A percentile compares a stretch with the other conserved stretches of the same genome.
Conservation (phyloP, 768 basidiomycete genomes). For the Candolleomyces eurysporus region DNA sequence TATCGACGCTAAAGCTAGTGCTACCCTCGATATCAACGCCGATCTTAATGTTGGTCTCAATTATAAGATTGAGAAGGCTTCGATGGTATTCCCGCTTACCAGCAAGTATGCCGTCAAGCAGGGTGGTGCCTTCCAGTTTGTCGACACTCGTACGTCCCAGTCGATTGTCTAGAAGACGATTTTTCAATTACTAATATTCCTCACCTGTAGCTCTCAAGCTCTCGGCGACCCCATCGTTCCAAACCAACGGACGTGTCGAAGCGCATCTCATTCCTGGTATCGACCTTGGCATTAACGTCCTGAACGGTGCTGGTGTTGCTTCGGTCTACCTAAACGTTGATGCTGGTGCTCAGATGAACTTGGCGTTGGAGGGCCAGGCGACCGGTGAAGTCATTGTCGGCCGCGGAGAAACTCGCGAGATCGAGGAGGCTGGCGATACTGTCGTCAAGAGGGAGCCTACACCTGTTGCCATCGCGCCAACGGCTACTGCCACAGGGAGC, state of each 20-base stretch:
- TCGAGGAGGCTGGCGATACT: neutral
- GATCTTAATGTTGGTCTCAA: constrained; percentile 41
- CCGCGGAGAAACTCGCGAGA: neutral
- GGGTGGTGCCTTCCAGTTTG: constrained; percentile 29
- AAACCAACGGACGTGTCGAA: constrained; percentile 37
- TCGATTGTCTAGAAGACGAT: neutral
- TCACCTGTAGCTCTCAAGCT: constrained; percentile 35
- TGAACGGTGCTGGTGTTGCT: constrained; percentile 33
- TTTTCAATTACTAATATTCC: neutral
- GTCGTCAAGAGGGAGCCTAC: neutral
- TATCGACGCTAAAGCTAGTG: constrained; percentile 36
- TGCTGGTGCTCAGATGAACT: constrained; percentile 28
- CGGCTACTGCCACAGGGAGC: neutral
- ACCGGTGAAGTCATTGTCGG: constrained; percentile 1
- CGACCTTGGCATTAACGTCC: constrained; percentile 42
- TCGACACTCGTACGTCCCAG: constrained; percentile 41
- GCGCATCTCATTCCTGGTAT: constrained; percentile 51
- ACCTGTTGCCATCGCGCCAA: neutral
- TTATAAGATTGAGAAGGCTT: constrained; percentile 38
- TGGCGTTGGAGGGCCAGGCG: constrained; percentile 21
- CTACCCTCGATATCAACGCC: constrained; percentile 33
- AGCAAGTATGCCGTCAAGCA: constrained; percentile 13
- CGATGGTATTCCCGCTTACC: constrained; percentile 43
- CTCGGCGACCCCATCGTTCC: constrained; percentile 36
- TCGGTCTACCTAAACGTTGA: constrained; percentile 43